Conservation (phyloP, 2,329 filamentous ascomycete genomes). For the Aspergillus ruber region DNA sequence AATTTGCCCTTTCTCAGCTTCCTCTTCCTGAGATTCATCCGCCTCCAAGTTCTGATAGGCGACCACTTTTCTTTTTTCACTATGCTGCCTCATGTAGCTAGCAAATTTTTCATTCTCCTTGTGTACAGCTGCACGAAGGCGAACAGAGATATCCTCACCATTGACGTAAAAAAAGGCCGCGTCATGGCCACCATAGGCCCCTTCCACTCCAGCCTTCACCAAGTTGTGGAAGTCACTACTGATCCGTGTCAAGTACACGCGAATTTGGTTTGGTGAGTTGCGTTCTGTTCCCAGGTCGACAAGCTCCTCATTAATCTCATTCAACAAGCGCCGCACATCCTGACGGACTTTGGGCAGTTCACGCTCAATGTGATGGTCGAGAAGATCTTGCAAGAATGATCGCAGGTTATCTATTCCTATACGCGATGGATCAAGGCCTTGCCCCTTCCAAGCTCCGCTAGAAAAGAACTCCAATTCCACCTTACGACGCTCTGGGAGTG, state of each 20-base stretch:
- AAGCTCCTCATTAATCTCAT: constrained; percentile 6
- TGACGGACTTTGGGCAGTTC: constrained; percentile 15
- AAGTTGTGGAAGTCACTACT: constrained; percentile 14
- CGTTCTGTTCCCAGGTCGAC: constrained; percentile 10
- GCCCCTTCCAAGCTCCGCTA: constrained; percentile 9
- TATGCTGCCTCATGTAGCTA: constrained; percentile 12
- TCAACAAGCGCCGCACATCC: constrained; percentile 11
- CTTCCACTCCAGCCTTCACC: constrained; percentile 14
- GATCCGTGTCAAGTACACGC: constrained; percentile 15
- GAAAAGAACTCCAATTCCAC: constrained; percentile 13
- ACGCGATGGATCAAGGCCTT: constrained; percentile 9
- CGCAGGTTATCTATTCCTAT: constrained; percentile 16
- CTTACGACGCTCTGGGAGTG: constrained; percentile 1
- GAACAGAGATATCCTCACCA: not conserved
- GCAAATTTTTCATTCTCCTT: constrained; percentile 13
- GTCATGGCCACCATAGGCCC: constrained; percentile 13
- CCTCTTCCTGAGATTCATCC: too few species aligned
- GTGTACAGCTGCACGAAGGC: constrained; percentile 14
- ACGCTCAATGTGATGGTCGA: constrained; percentile 15
- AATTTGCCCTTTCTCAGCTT: too few species aligned
- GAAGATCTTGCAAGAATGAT: constrained; percentile 12
- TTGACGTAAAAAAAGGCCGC: constrained; percentile 5
- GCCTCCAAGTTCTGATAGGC: constrained; percentile 5
- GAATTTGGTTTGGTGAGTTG: constrained; percentile 9
- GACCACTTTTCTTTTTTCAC: constrained; percentile 11